Evolutionary conservation across 768 basidiomycete species (phyloP).

Genomic region (Trametes villosa): DNA sequence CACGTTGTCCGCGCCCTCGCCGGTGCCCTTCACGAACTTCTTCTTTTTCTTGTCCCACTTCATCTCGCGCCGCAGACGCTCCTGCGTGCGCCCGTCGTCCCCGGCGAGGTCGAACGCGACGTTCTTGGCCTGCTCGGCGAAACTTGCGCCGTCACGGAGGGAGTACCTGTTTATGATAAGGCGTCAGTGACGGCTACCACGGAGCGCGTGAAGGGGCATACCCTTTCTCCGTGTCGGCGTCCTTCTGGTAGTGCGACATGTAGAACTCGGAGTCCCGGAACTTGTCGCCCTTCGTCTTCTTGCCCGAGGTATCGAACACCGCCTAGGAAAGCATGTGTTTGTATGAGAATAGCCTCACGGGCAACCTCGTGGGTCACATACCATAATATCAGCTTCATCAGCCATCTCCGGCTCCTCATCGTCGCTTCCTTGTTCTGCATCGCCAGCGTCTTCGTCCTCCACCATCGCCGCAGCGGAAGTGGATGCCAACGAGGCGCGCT

Average conservation of each 20-base stretch:
- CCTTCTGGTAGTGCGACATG: slow-evolving; percentile 90
- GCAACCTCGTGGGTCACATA: slow-evolving; percentile 38
- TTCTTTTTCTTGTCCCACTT: slow-evolving; percentile 98
- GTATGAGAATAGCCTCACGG: not conserved
- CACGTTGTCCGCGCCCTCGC: slow-evolving; percentile 87
- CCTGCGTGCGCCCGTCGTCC: slow-evolving; percentile 68
- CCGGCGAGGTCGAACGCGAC: slow-evolving; percentile 83
- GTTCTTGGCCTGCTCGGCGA: slow-evolving; percentile 79
- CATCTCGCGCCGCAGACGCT: slow-evolving; percentile 64
- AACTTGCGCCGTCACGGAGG: slow-evolving; percentile 84
- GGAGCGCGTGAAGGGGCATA: slow-evolving; percentile 39
- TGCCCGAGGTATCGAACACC: slow-evolving; percentile 57
- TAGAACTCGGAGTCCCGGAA: slow-evolving; percentile 88
- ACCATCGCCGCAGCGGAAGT: slow-evolving; percentile 36
- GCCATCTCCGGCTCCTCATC: slow-evolving; percentile 64
- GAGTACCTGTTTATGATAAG: slow-evolving; percentile 70
- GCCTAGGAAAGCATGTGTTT: slow-evolving; percentile 47
- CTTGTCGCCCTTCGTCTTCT: slow-evolving; percentile 45
- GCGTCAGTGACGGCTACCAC: not conserved
- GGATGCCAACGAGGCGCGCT: slow-evolving; percentile 46
- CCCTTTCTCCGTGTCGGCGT: slow-evolving; percentile 89
- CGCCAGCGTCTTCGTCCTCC: slow-evolving; percentile 40
- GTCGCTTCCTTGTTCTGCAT: slow-evolving; percentile 35
- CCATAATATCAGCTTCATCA: slow-evolving; percentile 76
- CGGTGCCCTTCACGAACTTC: slow-evolving; percentile 86